Evolutionary conservation across 2,329 filamentous ascomycete genomes (phyloP).

Genomic region (Sclerotiophoma versabilis): DNA sequence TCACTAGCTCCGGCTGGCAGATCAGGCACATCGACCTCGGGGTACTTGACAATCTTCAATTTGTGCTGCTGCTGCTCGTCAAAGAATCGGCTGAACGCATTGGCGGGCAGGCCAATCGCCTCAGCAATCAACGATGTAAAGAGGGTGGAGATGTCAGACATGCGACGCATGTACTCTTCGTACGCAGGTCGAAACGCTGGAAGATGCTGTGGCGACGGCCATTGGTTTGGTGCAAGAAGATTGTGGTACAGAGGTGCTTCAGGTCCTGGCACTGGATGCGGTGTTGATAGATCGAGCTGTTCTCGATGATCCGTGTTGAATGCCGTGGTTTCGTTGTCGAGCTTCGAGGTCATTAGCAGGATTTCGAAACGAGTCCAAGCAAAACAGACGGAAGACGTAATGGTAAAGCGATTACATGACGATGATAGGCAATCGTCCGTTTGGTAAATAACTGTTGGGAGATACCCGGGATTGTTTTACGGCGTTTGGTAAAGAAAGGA

Average conservation of each 20-base stretch:
- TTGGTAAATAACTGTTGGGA: conserved; percentile 10
- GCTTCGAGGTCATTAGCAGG: conserved; percentile 45
- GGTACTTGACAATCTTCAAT: conserved; percentile 88
- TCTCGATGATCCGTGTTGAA: conserved; percentile 80
- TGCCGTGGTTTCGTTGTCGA: conserved; percentile 71
- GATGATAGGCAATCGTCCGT: background rate
- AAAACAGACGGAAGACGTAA: conserved; percentile 14
- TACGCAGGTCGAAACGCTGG: conserved; percentile 74
- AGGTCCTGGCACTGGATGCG: conserved; percentile 70
- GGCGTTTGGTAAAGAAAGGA: background rate
- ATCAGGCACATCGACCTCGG: conserved; percentile 61
- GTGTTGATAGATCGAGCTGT: conserved; percentile 85
- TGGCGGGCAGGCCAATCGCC: conserved; percentile 73
- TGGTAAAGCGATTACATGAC: background rate
- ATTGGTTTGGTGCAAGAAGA: conserved; percentile 78
- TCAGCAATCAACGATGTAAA: conserved; percentile 86
- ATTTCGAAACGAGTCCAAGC: background rate
- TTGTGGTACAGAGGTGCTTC: conserved; percentile 75
- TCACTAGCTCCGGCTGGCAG: conserved; percentile 37
- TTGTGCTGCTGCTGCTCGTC: conserved; percentile 78
- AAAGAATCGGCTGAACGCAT: conserved; percentile 81
- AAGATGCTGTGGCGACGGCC: conserved; percentile 70
- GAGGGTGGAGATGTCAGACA: conserved; percentile 73
- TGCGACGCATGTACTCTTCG: conserved; percentile 76
- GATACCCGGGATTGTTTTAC: conserved; percentile 11